phyloP scores from a whole-genome alignment of 2,329 filamentous ascomycete genomes.

The Phaeomoniella chlamydospora region DNA sequence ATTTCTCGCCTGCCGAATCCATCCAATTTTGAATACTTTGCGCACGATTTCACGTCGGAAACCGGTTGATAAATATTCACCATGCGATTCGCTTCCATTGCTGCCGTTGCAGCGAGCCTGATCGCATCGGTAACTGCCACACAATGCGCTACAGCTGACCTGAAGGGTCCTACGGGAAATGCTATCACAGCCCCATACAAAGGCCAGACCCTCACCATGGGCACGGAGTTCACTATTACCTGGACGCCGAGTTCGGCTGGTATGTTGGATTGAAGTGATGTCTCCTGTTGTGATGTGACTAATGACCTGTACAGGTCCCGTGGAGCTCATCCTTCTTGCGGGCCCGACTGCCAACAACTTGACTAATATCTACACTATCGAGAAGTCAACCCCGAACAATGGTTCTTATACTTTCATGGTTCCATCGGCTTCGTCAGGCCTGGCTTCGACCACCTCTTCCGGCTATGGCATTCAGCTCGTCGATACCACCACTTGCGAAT shows the following conservation, averaged over 20 bases:
- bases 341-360: neutral
- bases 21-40: too few species aligned
- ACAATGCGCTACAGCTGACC: neutral
- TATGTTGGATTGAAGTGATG: too few species aligned
- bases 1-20: too few species aligned
- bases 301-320: neutral
- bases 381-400: neutral
- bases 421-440: neutral
- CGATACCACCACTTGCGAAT: neutral
- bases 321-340: neutral
- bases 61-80: too few species aligned
- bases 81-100: neutral
- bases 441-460: neutral
- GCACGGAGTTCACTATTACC: neutral
- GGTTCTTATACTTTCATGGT: neutral
- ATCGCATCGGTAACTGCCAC: neutral
- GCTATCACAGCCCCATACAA: neutral
- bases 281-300: too few species aligned
- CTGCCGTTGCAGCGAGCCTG: neutral
- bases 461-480: neutral
- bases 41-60: too few species aligned
- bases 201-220: neutral
- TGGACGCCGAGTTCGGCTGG: neutral
- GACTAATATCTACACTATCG: neutral
- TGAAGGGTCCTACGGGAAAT: neutral